Percentiles rank a stretch among this genome's conserved stretches.
phyloP scores from a whole-genome alignment of 1,284 basidiomycete species.

The Hemileia vastatrix region DNA sequence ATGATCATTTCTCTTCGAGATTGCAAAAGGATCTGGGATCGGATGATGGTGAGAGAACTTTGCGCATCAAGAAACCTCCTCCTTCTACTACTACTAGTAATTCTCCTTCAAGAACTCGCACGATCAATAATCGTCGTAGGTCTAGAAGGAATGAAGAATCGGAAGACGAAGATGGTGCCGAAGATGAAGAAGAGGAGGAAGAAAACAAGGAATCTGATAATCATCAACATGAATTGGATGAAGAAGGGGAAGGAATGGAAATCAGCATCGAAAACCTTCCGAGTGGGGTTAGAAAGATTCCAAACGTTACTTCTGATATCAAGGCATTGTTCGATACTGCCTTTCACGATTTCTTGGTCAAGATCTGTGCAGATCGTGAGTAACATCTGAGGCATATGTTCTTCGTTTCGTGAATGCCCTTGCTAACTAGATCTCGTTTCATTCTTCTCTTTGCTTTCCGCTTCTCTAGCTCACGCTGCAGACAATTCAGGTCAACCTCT shows the following conservation, averaged over 20 bases:
- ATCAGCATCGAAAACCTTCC: not conserved
- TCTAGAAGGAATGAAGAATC: not conserved
- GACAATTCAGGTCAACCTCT: not conserved
- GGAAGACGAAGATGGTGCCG: too few species aligned
- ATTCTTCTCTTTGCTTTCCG: not conserved
- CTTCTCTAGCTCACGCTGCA: not conserved
- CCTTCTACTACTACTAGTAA: too few species aligned
- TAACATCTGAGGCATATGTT: not conserved
- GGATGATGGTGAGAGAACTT: too few species aligned
- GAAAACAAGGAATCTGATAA: not conserved
- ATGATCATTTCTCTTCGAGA: too few species aligned
- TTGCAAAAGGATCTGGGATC: too few species aligned
- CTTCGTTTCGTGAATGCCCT: not conserved
- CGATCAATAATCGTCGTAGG: too few species aligned
- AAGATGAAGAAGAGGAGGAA: conserved; percentile 14
- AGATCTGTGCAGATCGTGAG: not conserved
- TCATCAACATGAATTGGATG: not conserved
- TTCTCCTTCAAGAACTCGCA: too few species aligned
- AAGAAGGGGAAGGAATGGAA: not conserved
- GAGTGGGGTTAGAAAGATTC: conserved; percentile 2
- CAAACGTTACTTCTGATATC: too few species aligned
- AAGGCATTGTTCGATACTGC: too few species aligned
- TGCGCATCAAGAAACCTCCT: too few species aligned
- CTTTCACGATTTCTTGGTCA: too few species aligned
- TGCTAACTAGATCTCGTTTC: not conserved